Base-by-base conservation (phyloP, 345 rosid species). In the Brassica incana region DNA sequence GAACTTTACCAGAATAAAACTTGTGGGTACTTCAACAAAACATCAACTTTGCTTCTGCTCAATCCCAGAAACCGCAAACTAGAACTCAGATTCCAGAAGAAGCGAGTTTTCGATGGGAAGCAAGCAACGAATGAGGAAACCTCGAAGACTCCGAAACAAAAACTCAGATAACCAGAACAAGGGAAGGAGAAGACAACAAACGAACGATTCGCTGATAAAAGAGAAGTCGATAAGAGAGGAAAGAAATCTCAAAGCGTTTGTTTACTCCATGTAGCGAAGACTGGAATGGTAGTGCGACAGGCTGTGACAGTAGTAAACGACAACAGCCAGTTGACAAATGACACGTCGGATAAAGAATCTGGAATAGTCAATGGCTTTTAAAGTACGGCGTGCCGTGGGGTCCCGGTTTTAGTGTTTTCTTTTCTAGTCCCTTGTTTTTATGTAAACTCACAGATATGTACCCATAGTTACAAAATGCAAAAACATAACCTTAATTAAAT, bases 21-120 rank as follows among this genome's bases (percentile, higher is more conserved):
- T 50, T 30, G 8, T 38, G 68, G 15, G 77, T 38, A 72, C 16
- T 16, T 66, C 48, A 68, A 69, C 58, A 32, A 78, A 79, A 43
- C 69, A 72, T 58, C 59, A 76, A 77, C 68, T 82, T 65, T 50
- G 71, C 60, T 69, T 59, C 75, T 81, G 64, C 59, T 79, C 80
- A 74, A 58, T 70, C 84, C 74, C 79, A 79, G 77, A 78, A 62
- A 75, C 82, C 77, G 25, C 71, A 50, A 40, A 70, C 29, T 14
- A 56, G 9, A 75, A 61, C 56, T 50, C 56, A 48, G 56, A 50
- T 50, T 45, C 54, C 54, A 45, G 15, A 14, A 50, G 56, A 14
- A 50, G 16, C 5, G 33, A 74, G 62, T 52, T 50, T 56, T 76
- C 23, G 30, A 61, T n/a, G 69, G 69, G 74, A 76, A 72, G 77